Percentiles rank a stretch among this genome's conserved stretches.
Evolutionary conservation across 2,329 filamentous ascomycete species (phyloP).

Genomic region (Pseudocercospora fuligena): DNA sequence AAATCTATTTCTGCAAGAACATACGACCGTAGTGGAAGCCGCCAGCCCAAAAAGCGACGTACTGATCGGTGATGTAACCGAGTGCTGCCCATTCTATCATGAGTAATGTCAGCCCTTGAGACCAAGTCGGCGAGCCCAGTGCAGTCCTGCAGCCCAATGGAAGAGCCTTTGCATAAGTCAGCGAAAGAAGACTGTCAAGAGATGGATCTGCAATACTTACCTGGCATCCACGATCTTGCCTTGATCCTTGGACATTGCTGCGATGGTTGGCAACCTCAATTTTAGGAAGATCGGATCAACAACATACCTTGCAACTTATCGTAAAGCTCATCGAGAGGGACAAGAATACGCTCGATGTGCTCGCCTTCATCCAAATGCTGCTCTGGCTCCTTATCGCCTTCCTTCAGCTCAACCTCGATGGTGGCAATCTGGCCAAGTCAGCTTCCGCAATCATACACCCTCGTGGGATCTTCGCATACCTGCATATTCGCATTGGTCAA

Average conservation of each 20-base stretch:
- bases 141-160: slow-evolving; percentile 64
- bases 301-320: slow-evolving; percentile 54
- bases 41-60: slow-evolving; percentile 40
- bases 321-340: slow-evolving; percentile 62
- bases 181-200: not conserved
- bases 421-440: slow-evolving; percentile 52
- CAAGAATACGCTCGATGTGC: slow-evolving; percentile 64
- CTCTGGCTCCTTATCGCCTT: slow-evolving; percentile 59
- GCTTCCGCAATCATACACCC: not conserved
- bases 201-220: slow-evolving; percentile 28
- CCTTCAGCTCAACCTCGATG: slow-evolving; percentile 60
- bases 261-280: slow-evolving; percentile 29
- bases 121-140: slow-evolving; percentile 46
- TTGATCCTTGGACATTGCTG: slow-evolving; percentile 48
- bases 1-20: slow-evolving; percentile 12
- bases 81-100: slow-evolving; percentile 36
- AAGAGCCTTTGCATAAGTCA: slow-evolving; percentile 53
- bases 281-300: not conserved
- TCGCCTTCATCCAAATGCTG: slow-evolving; percentile 66
- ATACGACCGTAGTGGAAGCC: slow-evolving; percentile 37
- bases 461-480: slow-evolving; percentile 31
- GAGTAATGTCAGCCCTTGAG: slow-evolving; percentile 34
- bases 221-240: slow-evolving; percentile 59
- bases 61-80: slow-evolving; percentile 40
- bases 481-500: slow-evolving; percentile 66